phyloP scores from a whole-genome alignment of 1,284 basidiomycete genomes.

The Sporisorium reilianum region DNA sequence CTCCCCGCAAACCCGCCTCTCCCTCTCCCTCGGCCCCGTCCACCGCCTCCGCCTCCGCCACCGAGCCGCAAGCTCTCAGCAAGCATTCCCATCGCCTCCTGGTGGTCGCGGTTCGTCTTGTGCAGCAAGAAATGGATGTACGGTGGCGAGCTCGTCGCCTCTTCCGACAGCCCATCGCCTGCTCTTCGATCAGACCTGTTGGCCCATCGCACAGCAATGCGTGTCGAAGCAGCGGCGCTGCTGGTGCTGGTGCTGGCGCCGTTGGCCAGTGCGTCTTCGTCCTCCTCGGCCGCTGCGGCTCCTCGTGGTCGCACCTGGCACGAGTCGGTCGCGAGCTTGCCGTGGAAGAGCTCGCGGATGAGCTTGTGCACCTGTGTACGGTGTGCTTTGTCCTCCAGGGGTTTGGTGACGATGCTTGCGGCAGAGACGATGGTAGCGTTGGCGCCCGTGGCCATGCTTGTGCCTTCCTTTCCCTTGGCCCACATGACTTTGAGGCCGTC shows the following conservation, averaged over 20 bases:
- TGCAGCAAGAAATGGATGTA: conserved; percentile 97
- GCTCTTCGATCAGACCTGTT: conserved; percentile 62
- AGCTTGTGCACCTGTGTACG: conserved; percentile 85
- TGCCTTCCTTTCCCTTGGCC: conserved; percentile 15
- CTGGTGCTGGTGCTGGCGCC: conserved; percentile 4
- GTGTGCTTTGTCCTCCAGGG: conserved; percentile 82
- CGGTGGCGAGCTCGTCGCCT: conserved; percentile 73
- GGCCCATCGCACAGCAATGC: conserved; percentile 81
- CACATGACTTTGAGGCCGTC: conserved; percentile 30
- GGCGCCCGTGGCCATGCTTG: conserved; percentile 33
- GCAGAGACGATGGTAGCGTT: conserved; percentile 41
- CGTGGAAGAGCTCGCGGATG: conserved; percentile 83
- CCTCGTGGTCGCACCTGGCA: conserved; percentile 61
- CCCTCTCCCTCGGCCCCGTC: conserved; percentile 35
- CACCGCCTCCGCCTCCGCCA: conserved; percentile 37
- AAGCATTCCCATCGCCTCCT: conserved; percentile 86
- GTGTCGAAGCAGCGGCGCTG: conserved; percentile 68
- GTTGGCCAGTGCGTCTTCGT: conserved; percentile 42
- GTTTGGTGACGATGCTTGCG: conserved; percentile 72
- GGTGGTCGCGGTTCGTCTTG: conserved; percentile 97
- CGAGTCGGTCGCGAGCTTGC: conserved; percentile 82
- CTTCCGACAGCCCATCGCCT: conserved; percentile 70
- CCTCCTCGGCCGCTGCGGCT: conserved; percentile 23
- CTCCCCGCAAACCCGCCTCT: conserved; percentile 29
- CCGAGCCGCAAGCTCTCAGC: conserved; percentile 72